These are phyloP conservation scores for Nakazawaea peltata DNA, from an alignment of 805 yeast genomes.

Conservation along the genomic window DNA sequence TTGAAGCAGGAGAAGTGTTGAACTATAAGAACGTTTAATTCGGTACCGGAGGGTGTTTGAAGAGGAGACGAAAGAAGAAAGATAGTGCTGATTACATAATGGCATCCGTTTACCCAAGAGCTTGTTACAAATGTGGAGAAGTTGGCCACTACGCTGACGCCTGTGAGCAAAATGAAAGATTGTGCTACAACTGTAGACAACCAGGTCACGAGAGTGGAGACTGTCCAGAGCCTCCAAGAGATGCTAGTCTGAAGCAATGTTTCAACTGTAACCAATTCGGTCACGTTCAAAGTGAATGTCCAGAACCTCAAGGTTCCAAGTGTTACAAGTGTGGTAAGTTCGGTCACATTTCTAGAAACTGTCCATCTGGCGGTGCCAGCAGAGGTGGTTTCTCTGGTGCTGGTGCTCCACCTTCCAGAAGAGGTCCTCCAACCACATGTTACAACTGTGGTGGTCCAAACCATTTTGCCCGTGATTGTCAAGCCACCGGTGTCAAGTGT, in stretches of 20 bases:
- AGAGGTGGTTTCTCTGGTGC: constrained; percentile 12
- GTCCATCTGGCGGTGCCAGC: constrained; percentile 30
- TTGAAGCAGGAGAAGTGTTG: too few relatives aligned
- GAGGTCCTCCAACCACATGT: constrained; percentile 46
- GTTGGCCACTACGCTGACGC: constrained; percentile 86
- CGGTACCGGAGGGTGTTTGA: too few relatives aligned
- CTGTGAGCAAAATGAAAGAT: constrained; percentile 76
- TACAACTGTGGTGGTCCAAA: constrained; percentile 91
- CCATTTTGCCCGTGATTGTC: constrained; percentile 90
- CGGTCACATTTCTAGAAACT: constrained; percentile 80
- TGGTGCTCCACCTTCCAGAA: too few relatives aligned
- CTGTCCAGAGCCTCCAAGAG: constrained; percentile 85
- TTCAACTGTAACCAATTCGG: constrained; percentile 91
- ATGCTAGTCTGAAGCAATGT: constrained; percentile 80
- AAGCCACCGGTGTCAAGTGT: constrained; percentile 64
- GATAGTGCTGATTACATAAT: constrained; percentile 14
- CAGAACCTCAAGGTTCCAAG: constrained; percentile 40
- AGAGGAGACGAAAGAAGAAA: constrained; percentile 6
- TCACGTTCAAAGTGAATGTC: constrained; percentile 83
- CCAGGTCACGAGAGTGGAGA: constrained; percentile 87
- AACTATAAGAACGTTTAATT: too few relatives aligned
- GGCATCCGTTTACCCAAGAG: constrained; percentile 39
- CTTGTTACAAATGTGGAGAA: constrained; percentile 90
- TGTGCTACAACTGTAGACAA: constrained; percentile 88
- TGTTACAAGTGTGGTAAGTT: constrained; percentile 74